phyloP scores from a whole-genome alignment of 2,329 filamentous ascomycete genomes.

The Colletotrichum musicola region DNA sequence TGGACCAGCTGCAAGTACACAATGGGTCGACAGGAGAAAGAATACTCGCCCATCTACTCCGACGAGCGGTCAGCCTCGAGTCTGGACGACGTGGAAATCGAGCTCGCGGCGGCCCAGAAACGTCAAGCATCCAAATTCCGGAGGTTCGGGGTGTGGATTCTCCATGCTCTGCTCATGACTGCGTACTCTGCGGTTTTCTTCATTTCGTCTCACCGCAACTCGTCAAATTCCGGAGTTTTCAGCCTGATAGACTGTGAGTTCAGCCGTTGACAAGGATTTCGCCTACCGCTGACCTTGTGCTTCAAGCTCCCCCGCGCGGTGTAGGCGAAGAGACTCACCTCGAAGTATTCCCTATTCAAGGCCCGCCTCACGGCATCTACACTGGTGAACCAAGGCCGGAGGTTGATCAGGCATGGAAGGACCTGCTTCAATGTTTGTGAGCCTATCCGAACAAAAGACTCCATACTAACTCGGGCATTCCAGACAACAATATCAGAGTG shows the following conservation, averaged over 20 bases:
- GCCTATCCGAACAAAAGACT: background rate
- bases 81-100: constrained; percentile 20
- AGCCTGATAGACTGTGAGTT: constrained; percentile 29
- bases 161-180: constrained; percentile 19
- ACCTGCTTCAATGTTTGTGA: constrained; percentile 29
- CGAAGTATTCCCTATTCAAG: constrained; percentile 34
- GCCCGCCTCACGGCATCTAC: constrained; percentile 34
- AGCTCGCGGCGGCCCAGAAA: background rate
- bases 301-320: constrained; percentile 15
- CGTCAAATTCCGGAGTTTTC: constrained; percentile 2
- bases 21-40: constrained; percentile 10
- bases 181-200: constrained; percentile 23
- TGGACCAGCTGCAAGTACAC: background rate
- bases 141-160: constrained; percentile 16
- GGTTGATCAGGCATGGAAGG: constrained; percentile 35
- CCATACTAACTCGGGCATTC: background rate
- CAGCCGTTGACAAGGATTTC: background rate
- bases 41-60: constrained; percentile 15
- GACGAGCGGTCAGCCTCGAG: constrained; percentile 23
- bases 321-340: constrained; percentile 30
- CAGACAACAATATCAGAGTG: constrained; percentile 36
- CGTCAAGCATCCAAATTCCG: background rate
- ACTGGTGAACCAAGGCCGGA: constrained; percentile 33
- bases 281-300: background rate
- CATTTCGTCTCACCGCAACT: background rate